Evolutionary conservation across 192 early-diverging fungal species (phyloP).

Genomic region (Coemansia sp.): DNA sequence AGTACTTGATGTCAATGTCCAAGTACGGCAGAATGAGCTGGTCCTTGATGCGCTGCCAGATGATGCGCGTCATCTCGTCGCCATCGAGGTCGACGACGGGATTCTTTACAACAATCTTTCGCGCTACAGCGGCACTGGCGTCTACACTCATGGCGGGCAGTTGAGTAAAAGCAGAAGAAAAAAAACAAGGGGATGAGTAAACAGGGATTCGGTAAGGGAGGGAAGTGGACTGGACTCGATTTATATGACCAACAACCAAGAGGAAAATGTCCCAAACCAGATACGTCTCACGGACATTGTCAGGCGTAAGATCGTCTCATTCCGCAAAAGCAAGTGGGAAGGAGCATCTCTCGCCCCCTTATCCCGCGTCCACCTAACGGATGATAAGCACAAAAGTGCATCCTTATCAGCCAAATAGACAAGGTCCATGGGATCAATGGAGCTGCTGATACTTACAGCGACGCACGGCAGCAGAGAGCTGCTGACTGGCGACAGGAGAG

Average conservation of each 20-base stretch:
- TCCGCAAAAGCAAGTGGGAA: too few species aligned
- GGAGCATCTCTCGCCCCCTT: constrained; percentile 1
- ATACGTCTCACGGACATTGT: constrained; percentile 4
- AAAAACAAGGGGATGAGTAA: constrained; percentile 7
- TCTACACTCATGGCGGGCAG: constrained; percentile 45
- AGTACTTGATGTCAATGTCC: constrained; percentile 95
- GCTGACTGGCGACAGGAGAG: constrained; percentile 25
- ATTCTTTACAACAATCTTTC: constrained; percentile 79
- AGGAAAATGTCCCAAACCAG: not conserved
- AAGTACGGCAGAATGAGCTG: constrained; percentile 86
- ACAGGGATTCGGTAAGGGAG: not conserved
- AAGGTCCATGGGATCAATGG: not conserved
- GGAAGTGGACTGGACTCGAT: not conserved
- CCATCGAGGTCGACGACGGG: constrained; percentile 90
- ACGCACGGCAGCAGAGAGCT: constrained; percentile 22
- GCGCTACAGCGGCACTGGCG: constrained; percentile 33
- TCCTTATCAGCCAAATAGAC: not conserved
- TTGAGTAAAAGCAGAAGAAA: not conserved
- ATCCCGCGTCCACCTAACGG: not conserved
- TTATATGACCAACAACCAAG: too few species aligned
- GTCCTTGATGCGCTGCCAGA: constrained; percentile 95
- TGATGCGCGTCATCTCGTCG: constrained; percentile 99
- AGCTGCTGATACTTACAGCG: constrained; percentile 16
- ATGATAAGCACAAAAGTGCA: not conserved
- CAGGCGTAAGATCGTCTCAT: not conserved